Conservation (phyloP, 106 monocot genomes). For the Posidonia australis region DNA sequence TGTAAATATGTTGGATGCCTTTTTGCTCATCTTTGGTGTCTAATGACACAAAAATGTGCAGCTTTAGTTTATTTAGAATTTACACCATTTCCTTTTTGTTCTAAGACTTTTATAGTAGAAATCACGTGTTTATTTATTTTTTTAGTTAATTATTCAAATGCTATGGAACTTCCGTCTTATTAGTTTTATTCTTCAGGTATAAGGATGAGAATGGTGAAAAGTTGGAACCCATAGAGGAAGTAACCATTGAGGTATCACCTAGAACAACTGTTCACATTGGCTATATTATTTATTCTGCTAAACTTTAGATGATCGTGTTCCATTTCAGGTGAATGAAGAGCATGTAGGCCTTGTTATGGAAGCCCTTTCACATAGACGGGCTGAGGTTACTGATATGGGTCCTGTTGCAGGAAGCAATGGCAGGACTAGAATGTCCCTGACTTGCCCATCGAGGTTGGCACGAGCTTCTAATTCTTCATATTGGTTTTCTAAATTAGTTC, state of each 20-base stretch:
- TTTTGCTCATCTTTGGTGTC: too few species aligned
- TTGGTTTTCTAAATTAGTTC: too few species aligned
- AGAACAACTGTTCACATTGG: background rate
- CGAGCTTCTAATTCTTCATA: background rate
- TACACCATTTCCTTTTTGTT: too few species aligned
- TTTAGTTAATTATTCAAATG: too few species aligned
- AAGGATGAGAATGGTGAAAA: constrained; percentile 65
- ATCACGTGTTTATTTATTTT: too few species aligned
- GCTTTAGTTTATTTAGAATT: too few species aligned
- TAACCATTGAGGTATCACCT: constrained; percentile 82
- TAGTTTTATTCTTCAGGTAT: constrained; percentile 43
- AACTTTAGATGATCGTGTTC: background rate
- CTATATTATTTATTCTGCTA: background rate
- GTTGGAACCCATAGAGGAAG: constrained; percentile 98
- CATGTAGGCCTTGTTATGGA: constrained; percentile 99
- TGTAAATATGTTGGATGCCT: background rate
- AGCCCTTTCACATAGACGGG: constrained; percentile 89
- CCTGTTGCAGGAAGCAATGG: constrained; percentile 74
- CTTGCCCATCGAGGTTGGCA: constrained; percentile 90
- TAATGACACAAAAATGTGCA: too few species aligned
- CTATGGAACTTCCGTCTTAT: background rate
- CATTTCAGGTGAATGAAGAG: constrained; percentile 81
- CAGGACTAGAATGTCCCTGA: constrained; percentile 68
- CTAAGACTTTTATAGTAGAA: too few species aligned
- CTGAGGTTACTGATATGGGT: constrained; percentile 89